phyloP scores from a whole-genome alignment of 78 protist species.

The Guillardia theta region DNA sequence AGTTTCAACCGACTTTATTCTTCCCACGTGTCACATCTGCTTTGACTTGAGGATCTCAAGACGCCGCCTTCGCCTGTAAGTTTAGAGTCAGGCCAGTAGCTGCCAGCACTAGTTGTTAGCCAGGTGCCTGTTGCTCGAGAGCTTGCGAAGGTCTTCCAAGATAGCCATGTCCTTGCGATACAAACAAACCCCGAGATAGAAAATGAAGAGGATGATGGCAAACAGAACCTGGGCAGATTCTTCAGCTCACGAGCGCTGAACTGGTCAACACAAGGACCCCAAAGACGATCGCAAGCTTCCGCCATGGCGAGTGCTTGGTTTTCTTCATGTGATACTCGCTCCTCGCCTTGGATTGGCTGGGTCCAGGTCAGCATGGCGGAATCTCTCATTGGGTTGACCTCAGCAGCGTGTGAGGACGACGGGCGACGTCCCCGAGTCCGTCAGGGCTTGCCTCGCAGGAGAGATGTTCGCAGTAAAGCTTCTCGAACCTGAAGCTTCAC shows the following conservation, averaged over 20 bases:
- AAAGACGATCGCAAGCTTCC: background rate
- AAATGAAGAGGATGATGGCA: too few relatives aligned
- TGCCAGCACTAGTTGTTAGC: background rate
- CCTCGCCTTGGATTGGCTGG: too few relatives aligned
- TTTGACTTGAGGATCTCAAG: background rate
- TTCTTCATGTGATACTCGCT: background rate
- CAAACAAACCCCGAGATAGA: background rate
- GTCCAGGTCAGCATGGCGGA: too few relatives aligned
- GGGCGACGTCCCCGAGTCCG: background rate
- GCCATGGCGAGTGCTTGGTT: background rate
- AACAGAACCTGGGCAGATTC: too few relatives aligned
- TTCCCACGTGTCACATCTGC: too few relatives aligned
- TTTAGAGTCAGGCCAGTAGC: background rate
- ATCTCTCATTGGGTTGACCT: too few relatives aligned
- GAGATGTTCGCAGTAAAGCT: background rate
- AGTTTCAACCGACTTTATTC: too few relatives aligned
- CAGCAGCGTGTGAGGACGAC: background rate
- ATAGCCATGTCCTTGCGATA: constrained; percentile 21
- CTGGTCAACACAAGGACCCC: too few relatives aligned
- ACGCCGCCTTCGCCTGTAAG: background rate
- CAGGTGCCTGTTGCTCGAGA: background rate
- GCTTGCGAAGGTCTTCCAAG: background rate
- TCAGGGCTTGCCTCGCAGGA: background rate
- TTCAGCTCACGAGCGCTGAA: too few relatives aligned
- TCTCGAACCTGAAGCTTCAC: background rate